These are phyloP conservation scores for Gaultheria prostrata DNA, from an alignment of 148 eudicot species.

Conservation along the genomic window DNA sequence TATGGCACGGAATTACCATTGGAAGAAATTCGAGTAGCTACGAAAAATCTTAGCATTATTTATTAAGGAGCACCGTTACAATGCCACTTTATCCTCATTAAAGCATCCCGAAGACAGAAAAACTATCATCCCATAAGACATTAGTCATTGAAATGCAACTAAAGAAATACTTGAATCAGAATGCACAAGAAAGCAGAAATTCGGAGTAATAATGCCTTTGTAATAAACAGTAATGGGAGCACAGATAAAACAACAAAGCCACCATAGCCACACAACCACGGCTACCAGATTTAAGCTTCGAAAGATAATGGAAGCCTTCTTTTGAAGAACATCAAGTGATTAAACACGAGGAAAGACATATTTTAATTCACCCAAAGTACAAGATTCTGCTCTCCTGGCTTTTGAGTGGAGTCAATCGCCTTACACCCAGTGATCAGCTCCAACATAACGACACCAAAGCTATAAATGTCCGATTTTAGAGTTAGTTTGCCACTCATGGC, in stretches of 20 bases:
- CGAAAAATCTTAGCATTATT: not conserved
- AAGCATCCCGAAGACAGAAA: not conserved
- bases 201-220: not conserved
- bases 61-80: not conserved
- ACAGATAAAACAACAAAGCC: not conserved
- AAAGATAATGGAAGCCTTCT: not conserved
- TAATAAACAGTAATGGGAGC: not conserved
- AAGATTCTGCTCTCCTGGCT: slow-evolving; percentile 55
- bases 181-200: not conserved
- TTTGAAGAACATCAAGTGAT: not conserved
- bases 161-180: not conserved
- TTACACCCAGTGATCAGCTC: slow-evolving; percentile 78
- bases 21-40: not conserved
- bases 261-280: not conserved
- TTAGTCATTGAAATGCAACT: not conserved
- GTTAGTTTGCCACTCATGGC: slow-evolving; percentile 83
- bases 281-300: not conserved
- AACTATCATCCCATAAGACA: not conserved
- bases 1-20: not conserved
- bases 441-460: slow-evolving; percentile 84
- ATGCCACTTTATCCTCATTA: not conserved
- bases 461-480: slow-evolving; percentile 73
- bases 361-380: slow-evolving; percentile 62
- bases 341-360: not conserved
- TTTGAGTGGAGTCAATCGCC: slow-evolving; percentile 49